phyloP scores from a whole-genome alignment of 805 yeast species.

The Ogataea methanolica region DNA sequence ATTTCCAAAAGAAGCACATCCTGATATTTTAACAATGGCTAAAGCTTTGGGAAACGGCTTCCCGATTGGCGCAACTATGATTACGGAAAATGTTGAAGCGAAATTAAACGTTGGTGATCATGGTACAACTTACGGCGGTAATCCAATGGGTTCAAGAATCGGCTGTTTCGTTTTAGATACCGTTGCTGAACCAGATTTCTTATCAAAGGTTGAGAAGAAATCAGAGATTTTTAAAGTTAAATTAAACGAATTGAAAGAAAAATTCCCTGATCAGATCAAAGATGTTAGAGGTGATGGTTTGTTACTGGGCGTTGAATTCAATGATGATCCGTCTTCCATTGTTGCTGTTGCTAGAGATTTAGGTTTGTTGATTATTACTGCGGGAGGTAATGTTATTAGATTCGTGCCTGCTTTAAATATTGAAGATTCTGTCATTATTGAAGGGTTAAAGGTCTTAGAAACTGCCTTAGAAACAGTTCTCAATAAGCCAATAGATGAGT shows the following conservation, averaged over 20 bases:
- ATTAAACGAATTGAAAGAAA: slow-evolving; percentile 44
- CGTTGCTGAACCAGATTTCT: slow-evolving; percentile 57
- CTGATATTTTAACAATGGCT: slow-evolving; percentile 91
- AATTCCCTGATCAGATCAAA: slow-evolving; percentile 55
- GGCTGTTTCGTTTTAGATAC: slow-evolving; percentile 71
- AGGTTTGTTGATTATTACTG: slow-evolving; percentile 83
- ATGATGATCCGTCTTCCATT: slow-evolving; percentile 57
- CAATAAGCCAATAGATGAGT: neutral
- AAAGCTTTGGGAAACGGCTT: slow-evolving; percentile 96
- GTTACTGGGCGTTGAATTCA: slow-evolving; percentile 77
- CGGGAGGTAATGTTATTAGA: slow-evolving; percentile 88
- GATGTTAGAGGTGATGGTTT: slow-evolving; percentile 88
- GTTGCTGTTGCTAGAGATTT: slow-evolving; percentile 66
- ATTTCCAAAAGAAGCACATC: slow-evolving; percentile 77
- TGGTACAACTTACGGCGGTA: slow-evolving; percentile 97
- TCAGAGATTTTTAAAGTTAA: slow-evolving; percentile 52
- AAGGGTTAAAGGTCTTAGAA: slow-evolving; percentile 70
- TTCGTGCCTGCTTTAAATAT: slow-evolving; percentile 91
- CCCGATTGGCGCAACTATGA: slow-evolving; percentile 93
- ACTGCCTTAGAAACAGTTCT: slow-evolving; percentile 41
- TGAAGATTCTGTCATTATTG: slow-evolving; percentile 57
- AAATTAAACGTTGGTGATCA: slow-evolving; percentile 87
- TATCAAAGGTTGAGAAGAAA: slow-evolving; percentile 54
- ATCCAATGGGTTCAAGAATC: slow-evolving; percentile 84
- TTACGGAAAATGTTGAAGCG: slow-evolving; percentile 71